Conservation (phyloP, 768 basidiomycete genomes). For the Collybiopsis confluens region DNA sequence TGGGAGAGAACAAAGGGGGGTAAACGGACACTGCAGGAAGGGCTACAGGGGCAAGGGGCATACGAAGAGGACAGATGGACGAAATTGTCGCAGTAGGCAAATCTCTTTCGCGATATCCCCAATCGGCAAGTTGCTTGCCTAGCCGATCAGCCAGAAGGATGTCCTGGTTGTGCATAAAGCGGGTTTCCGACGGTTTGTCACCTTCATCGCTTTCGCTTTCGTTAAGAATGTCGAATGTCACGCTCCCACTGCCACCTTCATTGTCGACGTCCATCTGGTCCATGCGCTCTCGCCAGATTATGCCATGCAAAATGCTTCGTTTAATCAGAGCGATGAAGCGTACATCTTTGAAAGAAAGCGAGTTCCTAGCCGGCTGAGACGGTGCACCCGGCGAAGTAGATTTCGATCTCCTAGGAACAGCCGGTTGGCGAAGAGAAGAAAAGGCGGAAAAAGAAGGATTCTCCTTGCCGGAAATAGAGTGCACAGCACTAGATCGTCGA, state of each 20-base stretch:
- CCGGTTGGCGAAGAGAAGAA: neutral
- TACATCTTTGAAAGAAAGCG: conserved; percentile 2
- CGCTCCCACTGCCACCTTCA: conserved; percentile 1
- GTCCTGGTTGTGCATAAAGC: conserved; percentile 2
- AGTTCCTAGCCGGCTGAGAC: neutral
- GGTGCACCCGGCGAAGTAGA: neutral
- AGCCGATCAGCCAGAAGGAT: conserved; percentile 1
- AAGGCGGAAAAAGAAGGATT: neutral
- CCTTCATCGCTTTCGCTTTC: neutral
- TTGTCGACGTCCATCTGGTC: conserved; percentile 2
- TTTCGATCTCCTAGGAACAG: neutral
- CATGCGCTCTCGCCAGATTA: conserved; percentile 1
- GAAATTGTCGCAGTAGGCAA: neutral
- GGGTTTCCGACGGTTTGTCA: neutral
- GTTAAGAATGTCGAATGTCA: conserved; percentile 6
- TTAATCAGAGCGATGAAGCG: conserved; percentile 4
- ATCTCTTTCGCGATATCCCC: conserved; percentile 7
- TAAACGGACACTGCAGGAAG: neutral
- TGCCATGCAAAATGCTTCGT: conserved; percentile 4
- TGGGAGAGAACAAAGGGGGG: neutral
- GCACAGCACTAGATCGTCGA: conserved; percentile 5
- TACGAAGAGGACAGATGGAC: neutral
- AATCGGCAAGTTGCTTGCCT: conserved; percentile 4
- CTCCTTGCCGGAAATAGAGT: conserved; percentile 5
- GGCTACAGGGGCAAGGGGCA: conserved; percentile 1